Base-by-base conservation (phyloP, 2,329 filamentous ascomycete genomes). In the Sclerotinia sclerotiorum region DNA sequence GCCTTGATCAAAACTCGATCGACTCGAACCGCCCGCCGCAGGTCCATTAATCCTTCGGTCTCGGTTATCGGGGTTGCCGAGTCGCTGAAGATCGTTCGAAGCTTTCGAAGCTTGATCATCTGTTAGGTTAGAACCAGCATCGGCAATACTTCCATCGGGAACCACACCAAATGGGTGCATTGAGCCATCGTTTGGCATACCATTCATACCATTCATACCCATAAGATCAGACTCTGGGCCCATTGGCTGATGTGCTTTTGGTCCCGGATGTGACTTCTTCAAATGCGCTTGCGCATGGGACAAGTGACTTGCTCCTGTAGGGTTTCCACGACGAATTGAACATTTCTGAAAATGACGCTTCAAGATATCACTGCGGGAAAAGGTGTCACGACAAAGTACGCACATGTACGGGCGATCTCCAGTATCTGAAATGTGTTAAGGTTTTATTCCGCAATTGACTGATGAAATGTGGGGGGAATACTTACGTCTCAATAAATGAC, bases 331-430 rank as follows among this genome's bases (percentile, higher is more conserved):
- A 76, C 95, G 90, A 73, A 97, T 93, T 51, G 95, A 97, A 83
- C 95, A 99, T 84, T 99, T 99, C 81, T 97, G 94, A 82, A 98
- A 99, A 82, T 99, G 95, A 73, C 95, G 92, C 85, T 99, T 99
- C 76, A 99, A 83, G 73, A 99, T 98, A 79, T 99, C 95, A 84
- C 93, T 97, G 79, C 95, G 90, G 61, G 93, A 97, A 81, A 99
- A 99, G 46, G 94, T 98, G 81, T 98, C 95, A 80, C 95, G 93
- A 84, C 95, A 99, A 64, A 99, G 85, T 73, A 97, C 92, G 82
- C 95, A 99, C 88, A 96, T 96, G 83, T 99, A 99, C 68, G 95
- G 95, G 73, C 95, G 92, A 80, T 98, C 94, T 77, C 95, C 95
- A 71, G 95, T 98, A 83, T 99, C 94, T 97, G 76, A 46, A 62